A percentile compares a stretch with the other conserved stretches of the same genome.
These are phyloP conservation scores for Colletotrichum agaves DNA, from an alignment of 2,329 filamentous ascomycete species.

Conservation along the genomic window DNA sequence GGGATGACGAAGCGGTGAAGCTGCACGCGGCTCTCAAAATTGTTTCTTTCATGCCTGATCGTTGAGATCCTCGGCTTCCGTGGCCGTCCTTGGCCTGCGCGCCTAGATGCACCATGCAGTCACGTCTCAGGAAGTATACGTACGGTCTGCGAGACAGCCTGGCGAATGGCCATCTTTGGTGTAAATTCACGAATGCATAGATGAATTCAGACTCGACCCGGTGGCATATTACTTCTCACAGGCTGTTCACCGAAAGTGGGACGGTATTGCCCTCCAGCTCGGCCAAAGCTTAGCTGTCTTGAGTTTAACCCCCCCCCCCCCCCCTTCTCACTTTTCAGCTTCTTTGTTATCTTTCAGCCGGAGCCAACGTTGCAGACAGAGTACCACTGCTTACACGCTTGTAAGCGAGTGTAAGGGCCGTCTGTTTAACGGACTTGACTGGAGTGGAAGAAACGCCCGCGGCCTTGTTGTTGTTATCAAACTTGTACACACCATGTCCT, in stretches of 20 bases:
- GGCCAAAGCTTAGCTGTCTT: constrained; percentile 13
- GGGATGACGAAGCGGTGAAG: constrained; percentile 23
- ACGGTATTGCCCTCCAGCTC: not conserved
- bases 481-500: too few species aligned
- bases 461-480: too few species aligned
- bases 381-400: not conserved
- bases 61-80: not conserved
- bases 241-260: not conserved
- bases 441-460: too few species aligned
- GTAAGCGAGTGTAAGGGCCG: not conserved
- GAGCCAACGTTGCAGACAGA: constrained; percentile 2
- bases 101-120: constrained; percentile 12
- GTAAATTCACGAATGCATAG: not conserved
- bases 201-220: not conserved
- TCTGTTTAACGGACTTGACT: too few species aligned
- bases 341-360: not conserved
- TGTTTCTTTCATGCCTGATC: not conserved
- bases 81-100: constrained; percentile 8
- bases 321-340: not conserved
- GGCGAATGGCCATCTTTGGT: not conserved
- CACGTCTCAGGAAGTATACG: not conserved
- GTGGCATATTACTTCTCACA: constrained; percentile 1
- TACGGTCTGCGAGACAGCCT: not conserved
- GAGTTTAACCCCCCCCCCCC: not conserved
- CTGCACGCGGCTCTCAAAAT: constrained; percentile 16